phyloP scores from a whole-genome alignment of 1,284 basidiomycete species.

The Sporisorium graminicola region DNA sequence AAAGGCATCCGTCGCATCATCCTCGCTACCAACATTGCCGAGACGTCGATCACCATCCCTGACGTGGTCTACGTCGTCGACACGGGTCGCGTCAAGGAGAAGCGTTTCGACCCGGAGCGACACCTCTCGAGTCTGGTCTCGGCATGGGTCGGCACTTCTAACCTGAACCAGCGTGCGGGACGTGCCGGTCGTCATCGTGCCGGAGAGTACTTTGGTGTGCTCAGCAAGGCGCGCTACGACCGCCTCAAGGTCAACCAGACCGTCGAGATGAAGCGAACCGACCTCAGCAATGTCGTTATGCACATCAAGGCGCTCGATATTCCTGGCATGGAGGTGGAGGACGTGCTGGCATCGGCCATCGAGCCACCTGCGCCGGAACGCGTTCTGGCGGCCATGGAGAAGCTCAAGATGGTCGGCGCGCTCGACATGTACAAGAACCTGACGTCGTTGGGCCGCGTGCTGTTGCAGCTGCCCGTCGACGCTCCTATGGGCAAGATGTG shows the following conservation, averaged over 20 bases:
- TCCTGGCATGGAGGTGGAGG: constrained; percentile 86
- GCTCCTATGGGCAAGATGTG: constrained; percentile 90
- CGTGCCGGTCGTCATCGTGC: constrained; percentile 91
- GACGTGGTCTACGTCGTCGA: constrained; percentile 97
- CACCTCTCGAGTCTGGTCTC: constrained; percentile 88
- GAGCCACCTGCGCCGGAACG: constrained; percentile 88
- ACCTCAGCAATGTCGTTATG: constrained; percentile 73
- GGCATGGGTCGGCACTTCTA: constrained; percentile 92
- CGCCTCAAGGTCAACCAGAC: constrained; percentile 84
- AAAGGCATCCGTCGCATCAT: constrained; percentile 82
- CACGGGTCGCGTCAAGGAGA: constrained; percentile 88
- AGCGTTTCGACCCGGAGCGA: constrained; percentile 89
- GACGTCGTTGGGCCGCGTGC: constrained; percentile 87
- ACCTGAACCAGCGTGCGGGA: constrained; percentile 91
- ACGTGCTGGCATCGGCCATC: constrained; percentile 86
- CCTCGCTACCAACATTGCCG: constrained; percentile 94
- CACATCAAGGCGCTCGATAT: constrained; percentile 97
- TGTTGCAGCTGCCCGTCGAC: constrained; percentile 90
- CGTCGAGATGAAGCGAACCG: constrained; percentile 90
- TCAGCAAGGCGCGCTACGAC: constrained; percentile 78
- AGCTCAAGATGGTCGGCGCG: constrained; percentile 88
- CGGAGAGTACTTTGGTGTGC: constrained; percentile 90
- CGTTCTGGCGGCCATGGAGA: constrained; percentile 83
- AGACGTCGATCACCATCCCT: constrained; percentile 88
- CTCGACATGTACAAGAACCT: constrained; percentile 82